Percentiles rank a stretch among this genome's conserved stretches.
phyloP scores from a whole-genome alignment of 805 yeast species.

The Komagataella pseudopastoris region DNA sequence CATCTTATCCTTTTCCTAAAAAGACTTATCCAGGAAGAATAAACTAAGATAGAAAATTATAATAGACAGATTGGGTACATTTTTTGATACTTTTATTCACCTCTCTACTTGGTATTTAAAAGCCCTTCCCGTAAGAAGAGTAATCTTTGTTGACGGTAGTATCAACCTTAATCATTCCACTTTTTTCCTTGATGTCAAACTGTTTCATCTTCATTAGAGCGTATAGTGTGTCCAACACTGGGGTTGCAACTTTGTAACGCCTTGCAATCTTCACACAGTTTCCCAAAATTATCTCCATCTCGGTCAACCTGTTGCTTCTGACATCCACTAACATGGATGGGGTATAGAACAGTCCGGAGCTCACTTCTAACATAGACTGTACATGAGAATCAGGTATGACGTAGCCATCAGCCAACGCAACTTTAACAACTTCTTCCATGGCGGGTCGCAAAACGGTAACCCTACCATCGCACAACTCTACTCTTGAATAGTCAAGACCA shows the following conservation, averaged over 20 bases:
- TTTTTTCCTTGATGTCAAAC: conserved; percentile 42
- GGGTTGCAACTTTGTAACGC: conserved; percentile 36
- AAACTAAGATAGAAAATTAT: not conserved
- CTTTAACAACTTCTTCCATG: conserved; percentile 49
- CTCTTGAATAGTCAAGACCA: conserved; percentile 44
- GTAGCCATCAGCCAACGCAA: conserved; percentile 61
- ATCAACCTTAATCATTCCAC: conserved; percentile 22
- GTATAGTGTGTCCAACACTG: conserved; percentile 45
- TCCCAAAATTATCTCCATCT: conserved; percentile 60
- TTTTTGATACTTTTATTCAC: too few species aligned
- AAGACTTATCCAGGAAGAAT: conserved; percentile 19
- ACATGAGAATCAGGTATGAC: conserved; percentile 35
- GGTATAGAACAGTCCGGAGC: conserved; percentile 42
- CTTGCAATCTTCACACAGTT: conserved; percentile 41
- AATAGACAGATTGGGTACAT: not conserved
- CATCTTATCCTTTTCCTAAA: conserved; percentile 81
- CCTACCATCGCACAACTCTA: conserved; percentile 28
- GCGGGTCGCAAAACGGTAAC: conserved; percentile 36
- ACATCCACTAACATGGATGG: conserved; percentile 70
- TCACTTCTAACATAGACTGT: conserved; percentile 37
- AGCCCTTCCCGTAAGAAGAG: not conserved
- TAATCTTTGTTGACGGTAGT: not conserved
- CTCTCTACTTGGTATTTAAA: not conserved
- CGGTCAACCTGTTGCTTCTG: conserved; percentile 53
- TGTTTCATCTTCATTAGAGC: conserved; percentile 47